Evolutionary conservation across 805 yeast species (phyloP).

Genomic region (Diddensiella santjacobensis): DNA sequence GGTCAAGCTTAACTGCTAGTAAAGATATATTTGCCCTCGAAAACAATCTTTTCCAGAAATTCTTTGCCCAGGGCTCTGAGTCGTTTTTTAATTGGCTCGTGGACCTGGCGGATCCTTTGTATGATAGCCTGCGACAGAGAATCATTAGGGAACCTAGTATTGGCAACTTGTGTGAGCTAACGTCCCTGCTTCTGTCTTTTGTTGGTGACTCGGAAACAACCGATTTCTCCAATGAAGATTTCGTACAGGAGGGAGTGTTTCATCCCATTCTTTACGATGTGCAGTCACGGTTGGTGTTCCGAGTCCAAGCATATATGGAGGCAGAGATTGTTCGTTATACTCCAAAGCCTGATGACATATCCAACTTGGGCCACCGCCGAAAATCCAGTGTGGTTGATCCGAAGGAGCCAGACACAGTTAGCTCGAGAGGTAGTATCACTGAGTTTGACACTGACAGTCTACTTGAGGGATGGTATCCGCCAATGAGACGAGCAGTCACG

Average conservation of each 20-base stretch:
- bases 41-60: conserved; percentile 49
- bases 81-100: conserved; percentile 56
- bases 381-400: conserved; percentile 10
- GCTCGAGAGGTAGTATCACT: conserved; percentile 2
- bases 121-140: conserved; percentile 62
- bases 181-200: conserved; percentile 59
- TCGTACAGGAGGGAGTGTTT: conserved; percentile 38
- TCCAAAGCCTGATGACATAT: conserved; percentile 66
- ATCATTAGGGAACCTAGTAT: conserved; percentile 71
- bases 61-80: conserved; percentile 33
- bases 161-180: conserved; percentile 65
- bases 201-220: conserved; percentile 25
- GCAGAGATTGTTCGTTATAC: conserved; percentile 61
- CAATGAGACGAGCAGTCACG: conserved; percentile 63
- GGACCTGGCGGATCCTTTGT: conserved; percentile 68
- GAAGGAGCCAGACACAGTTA: background rate
- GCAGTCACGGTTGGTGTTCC: conserved; percentile 75
- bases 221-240: conserved; percentile 1
- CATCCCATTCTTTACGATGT: conserved; percentile 70
- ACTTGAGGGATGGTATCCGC: conserved; percentile 55
- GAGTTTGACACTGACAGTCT: conserved; percentile 23
- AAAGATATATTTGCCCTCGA: conserved; percentile 61
- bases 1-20: conserved; percentile 57
- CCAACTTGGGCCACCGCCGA: conserved; percentile 42
- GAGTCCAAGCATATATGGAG: conserved; percentile 71